Conservation (phyloP, 306 rosid genomes). For the Vicia sativa region DNA sequence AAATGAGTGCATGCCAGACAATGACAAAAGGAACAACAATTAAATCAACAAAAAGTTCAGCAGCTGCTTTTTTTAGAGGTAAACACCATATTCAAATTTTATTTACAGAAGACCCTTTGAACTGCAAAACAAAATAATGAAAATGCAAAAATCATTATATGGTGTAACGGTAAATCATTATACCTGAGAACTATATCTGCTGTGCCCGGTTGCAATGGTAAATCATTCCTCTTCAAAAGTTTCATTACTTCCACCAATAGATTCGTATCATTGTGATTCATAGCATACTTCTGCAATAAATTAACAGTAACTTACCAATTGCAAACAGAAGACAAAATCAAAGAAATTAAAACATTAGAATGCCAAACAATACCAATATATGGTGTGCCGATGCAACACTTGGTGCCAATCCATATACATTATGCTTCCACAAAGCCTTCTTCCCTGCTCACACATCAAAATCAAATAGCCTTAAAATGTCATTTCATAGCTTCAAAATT, state of each 20-base stretch:
- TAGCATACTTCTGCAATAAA: slow-evolving; percentile 63
- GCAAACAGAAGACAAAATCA: slow-evolving; percentile 27
- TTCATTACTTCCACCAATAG: slow-evolving; percentile 79
- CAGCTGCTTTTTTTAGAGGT: neutral
- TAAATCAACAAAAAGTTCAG: slow-evolving; percentile 15
- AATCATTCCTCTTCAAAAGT: slow-evolving; percentile 69
- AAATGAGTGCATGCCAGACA: neutral
- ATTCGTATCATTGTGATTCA: slow-evolving; percentile 63
- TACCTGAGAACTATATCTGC: slow-evolving; percentile 96
- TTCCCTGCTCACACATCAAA: slow-evolving; percentile 58
- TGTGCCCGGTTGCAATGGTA: slow-evolving; percentile 91
- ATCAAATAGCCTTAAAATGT: slow-evolving; percentile 20
- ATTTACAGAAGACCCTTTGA: neutral
- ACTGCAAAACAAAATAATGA: slow-evolving; percentile 29
- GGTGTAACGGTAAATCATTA: too few relatives aligned
- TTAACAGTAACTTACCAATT: slow-evolving; percentile 33
- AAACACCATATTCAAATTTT: slow-evolving; percentile 20
- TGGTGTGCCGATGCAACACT: slow-evolving; percentile 75
- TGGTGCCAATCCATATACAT: slow-evolving; percentile 77
- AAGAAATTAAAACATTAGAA: slow-evolving; percentile 22
- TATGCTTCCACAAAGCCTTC: slow-evolving; percentile 88
- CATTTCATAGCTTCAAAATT: slow-evolving; percentile 13
- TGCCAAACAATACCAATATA: slow-evolving; percentile 66
- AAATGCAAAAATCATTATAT: neutral
- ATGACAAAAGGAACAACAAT: slow-evolving; percentile 20